These are phyloP conservation scores for Colletotrichum sojae DNA, from an alignment of 2,329 filamentous ascomycete species.

Conservation along the genomic window DNA sequence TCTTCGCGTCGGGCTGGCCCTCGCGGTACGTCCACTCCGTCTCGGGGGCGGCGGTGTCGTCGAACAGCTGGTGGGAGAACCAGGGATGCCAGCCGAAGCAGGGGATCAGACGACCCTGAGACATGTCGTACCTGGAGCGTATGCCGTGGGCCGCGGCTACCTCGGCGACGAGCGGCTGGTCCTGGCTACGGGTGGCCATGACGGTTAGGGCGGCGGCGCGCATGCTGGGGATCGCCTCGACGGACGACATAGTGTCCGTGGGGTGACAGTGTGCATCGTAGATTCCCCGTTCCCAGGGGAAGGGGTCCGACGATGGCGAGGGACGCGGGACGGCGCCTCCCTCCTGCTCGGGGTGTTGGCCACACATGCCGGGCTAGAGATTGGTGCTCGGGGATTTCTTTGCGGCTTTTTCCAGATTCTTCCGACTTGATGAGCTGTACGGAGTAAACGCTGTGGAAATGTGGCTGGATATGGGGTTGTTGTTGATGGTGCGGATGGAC, in stretches of 20 bases:
- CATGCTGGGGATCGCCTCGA: constrained; percentile 74
- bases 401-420: too few relatives aligned
- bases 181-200: constrained; percentile 83
- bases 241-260: constrained; percentile 79
- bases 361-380: constrained; percentile 34
- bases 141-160: constrained; percentile 71
- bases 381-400: not conserved
- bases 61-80: constrained; percentile 85
- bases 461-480: too few relatives aligned
- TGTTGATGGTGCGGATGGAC: too few relatives aligned
- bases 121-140: constrained; percentile 43
- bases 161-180: constrained; percentile 79
- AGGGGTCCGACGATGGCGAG: constrained; percentile 49
- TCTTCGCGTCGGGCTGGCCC: constrained; percentile 55
- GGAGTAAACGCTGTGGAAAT: constrained; percentile 1
- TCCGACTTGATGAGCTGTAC: constrained; percentile 5
- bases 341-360: constrained; percentile 17
- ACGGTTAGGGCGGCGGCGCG: constrained; percentile 76
- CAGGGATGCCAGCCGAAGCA: constrained; percentile 92
- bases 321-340: constrained; percentile 14
- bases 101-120: constrained; percentile 63
- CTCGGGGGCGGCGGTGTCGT: constrained; percentile 60
- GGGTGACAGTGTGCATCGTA: constrained; percentile 89
- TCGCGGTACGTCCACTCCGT: constrained; percentile 54
- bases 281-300: constrained; percentile 80